Evolutionary conservation across 148 eudicot genomes (phyloP).

Genomic region (Dianthus caryophyllus): DNA sequence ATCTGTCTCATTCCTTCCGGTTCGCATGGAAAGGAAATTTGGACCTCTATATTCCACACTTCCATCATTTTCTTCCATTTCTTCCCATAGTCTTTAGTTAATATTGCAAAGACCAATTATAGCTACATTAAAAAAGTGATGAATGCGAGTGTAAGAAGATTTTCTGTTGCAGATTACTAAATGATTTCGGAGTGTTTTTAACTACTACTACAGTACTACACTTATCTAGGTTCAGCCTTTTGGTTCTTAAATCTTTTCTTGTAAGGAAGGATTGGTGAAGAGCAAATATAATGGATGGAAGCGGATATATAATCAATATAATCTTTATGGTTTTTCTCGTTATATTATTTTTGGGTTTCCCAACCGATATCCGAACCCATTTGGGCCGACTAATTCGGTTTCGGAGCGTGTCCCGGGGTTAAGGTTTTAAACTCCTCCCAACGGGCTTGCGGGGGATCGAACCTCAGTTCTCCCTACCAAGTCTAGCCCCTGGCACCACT

Average conservation of each 20-base stretch:
- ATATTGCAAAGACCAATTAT: not conserved
- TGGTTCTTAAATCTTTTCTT: not conserved
- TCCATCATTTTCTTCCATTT: not conserved
- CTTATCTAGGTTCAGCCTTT: not conserved
- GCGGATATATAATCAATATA: not conserved
- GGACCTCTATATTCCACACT: not conserved
- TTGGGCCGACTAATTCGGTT: too few species aligned
- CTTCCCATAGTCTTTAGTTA: not conserved
- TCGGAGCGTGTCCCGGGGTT: too few species aligned
- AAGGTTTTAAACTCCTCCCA: too few species aligned
- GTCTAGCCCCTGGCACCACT: too few species aligned
- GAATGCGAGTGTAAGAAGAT: not conserved
- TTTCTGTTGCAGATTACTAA: not conserved
- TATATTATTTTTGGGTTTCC: too few species aligned
- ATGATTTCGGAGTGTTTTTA: too few species aligned
- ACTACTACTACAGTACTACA: too few species aligned
- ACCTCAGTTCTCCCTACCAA: too few species aligned
- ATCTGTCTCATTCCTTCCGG: not conserved
- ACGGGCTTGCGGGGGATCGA: too few species aligned
- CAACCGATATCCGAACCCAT: too few species aligned
- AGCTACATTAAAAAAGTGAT: not conserved
- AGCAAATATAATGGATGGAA: not conserved
- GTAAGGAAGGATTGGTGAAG: not conserved
- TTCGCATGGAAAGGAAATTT: not conserved
- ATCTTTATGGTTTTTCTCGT: not conserved